Percentiles rank a stretch among this genome's conserved stretches.
These are phyloP conservation scores for Vitis hybrid DNA, from an alignment of 177 flowering plant species.

Conservation along the genomic window DNA sequence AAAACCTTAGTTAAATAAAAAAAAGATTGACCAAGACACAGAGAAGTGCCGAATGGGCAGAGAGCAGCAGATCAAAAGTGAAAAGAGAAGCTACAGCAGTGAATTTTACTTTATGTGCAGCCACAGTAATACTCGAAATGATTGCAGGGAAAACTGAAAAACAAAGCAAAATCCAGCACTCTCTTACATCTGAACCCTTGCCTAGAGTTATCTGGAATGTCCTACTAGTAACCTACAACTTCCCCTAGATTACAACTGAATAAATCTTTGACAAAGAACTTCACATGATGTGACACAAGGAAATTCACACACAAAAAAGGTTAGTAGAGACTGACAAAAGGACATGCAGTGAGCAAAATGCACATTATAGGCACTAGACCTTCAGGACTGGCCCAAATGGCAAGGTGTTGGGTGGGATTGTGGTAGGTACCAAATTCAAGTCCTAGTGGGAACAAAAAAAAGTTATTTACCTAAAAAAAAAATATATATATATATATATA, in stretches of 20 bases:
- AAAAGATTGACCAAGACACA: too few species aligned
- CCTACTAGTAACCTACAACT: neutral
- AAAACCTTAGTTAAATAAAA: too few species aligned
- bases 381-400: too few species aligned
- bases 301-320: neutral
- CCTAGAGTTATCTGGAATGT: neutral
- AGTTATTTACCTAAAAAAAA: too few species aligned
- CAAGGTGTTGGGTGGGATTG: too few species aligned
- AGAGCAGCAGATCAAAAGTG: neutral
- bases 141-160: neutral
- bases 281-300: neutral
- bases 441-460: too few species aligned
- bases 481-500: too few species aligned
- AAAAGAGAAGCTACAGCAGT: too few species aligned
- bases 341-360: neutral
- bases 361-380: too few species aligned
- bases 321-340: neutral
- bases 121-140: neutral
- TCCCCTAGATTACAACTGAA: neutral
- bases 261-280: neutral
- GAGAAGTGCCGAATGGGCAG: too few species aligned
- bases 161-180: neutral
- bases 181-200: neutral
- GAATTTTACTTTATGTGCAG: neutral
- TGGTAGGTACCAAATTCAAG: too few species aligned